Evolutionary conservation across 768 basidiomycete genomes (phyloP).

Genomic region (Russula compacta): DNA sequence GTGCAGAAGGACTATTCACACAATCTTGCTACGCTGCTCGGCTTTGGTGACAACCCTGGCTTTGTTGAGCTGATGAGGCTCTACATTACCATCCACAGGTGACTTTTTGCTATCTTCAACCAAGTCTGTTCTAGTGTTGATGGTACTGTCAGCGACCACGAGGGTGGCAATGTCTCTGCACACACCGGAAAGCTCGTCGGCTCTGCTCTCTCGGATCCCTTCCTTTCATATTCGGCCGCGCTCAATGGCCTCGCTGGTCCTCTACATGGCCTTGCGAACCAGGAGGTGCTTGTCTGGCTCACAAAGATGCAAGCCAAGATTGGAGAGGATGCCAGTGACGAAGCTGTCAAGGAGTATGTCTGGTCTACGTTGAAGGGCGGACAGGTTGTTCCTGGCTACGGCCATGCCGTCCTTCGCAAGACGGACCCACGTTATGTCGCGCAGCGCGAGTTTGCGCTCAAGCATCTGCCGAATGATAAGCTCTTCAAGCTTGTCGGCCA

Average conservation of each 20-base stretch:
- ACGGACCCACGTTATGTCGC: constrained; percentile 90
- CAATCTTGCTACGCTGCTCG: constrained; percentile 85
- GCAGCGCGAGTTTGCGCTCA: constrained; percentile 81
- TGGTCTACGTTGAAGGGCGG: constrained; percentile 92
- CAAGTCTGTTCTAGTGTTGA: background rate
- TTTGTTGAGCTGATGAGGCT: constrained; percentile 94
- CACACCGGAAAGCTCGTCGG: constrained; percentile 91
- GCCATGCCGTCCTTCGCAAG: constrained; percentile 80
- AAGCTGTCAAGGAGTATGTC: constrained; percentile 85
- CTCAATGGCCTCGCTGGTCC: constrained; percentile 96
- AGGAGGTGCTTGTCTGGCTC: constrained; percentile 93
- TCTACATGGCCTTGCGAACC: constrained; percentile 94
- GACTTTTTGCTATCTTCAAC: background rate
- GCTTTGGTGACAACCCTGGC: constrained; percentile 76
- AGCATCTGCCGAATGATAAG: constrained; percentile 79
- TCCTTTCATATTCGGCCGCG: constrained; percentile 88
- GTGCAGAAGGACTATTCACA: constrained; percentile 75
- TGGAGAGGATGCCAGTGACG: constrained; percentile 77
- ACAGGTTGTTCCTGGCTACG: constrained; percentile 90
- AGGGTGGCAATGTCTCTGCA: constrained; percentile 97
- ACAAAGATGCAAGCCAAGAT: constrained; percentile 88
- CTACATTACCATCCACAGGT: constrained; percentile 96
- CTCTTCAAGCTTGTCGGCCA: constrained; percentile 92
- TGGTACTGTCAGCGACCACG: constrained; percentile 62
- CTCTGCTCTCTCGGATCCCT: constrained; percentile 94